phyloP scores from a whole-genome alignment of 441 rosid species.

The Viola pubescens region DNA sequence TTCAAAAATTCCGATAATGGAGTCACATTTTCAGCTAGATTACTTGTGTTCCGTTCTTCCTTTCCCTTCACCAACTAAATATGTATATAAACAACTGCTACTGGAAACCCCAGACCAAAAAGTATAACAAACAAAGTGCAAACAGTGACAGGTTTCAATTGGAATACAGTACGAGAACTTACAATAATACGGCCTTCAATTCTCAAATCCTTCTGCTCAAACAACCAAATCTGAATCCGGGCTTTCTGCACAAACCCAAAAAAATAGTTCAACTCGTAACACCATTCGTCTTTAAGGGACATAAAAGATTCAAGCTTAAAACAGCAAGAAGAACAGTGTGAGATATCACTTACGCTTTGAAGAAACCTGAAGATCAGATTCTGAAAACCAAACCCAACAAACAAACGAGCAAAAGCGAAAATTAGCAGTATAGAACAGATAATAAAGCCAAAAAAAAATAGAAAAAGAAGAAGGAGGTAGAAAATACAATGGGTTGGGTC shows the following conservation, averaged over 20 bases:
- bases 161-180: slow-evolving; percentile 20
- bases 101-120: too few relatives aligned
- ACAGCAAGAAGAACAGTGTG: not conserved
- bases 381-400: slow-evolving; percentile 24
- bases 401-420: slow-evolving; percentile 3
- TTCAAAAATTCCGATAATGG: too few relatives aligned
- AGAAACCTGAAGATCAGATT: slow-evolving; percentile 91
- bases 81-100: too few relatives aligned
- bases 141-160: too few relatives aligned
- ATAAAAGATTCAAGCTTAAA: not conserved
- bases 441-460: not conserved
- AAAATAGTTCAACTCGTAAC: not conserved
- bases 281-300: not conserved
- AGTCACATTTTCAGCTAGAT: too few relatives aligned
- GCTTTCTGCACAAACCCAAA: slow-evolving; percentile 46
- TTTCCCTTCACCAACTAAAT: too few relatives aligned
- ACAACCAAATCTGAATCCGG: slow-evolving; percentile 90
- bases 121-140: too few relatives aligned
- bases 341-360: slow-evolving; percentile 55
- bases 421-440: not conserved
- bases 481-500: slow-evolving; percentile 67
- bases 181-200: slow-evolving; percentile 92
- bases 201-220: slow-evolving; percentile 87
- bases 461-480: not conserved
- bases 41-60: too few relatives aligned